Evolutionary conservation across 2,329 filamentous ascomycete genomes (phyloP), one percentile per base, ranked within the genome.

Genomic region (Trichoderma citrinoviride): DNA sequence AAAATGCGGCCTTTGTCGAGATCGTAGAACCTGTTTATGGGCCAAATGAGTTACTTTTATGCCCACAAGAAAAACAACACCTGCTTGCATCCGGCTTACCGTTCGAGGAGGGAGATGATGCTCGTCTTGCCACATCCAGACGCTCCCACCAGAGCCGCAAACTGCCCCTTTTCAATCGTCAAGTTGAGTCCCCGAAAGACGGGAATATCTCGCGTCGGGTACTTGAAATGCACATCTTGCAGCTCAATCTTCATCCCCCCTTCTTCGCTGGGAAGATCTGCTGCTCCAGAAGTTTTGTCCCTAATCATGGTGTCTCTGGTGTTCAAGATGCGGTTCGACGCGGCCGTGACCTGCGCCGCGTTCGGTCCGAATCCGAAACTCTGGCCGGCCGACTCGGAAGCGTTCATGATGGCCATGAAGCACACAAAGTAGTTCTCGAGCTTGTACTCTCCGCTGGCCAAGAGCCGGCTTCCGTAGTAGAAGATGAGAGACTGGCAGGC

Each of bases 91-190:
- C n/a, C 1, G 17, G 58, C 70, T 61, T 60, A 74, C 70, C 73
- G 82, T 75, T 89, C 87, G 7, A 89, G 75, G 0, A 89, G 76
- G 60, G 83, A 81, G 41, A 94, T 85, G 49, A 91, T 87, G 17
- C 87, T 91, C 0, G 87, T 90, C 77, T 93, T 91, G 41, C 89
- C 89, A 65, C 87, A 90, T 0, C 89, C 89, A 1, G 86, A 89
- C 0, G 88, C 83, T 1, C 90, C 89, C 5, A 92, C 89, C 1
- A 92, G 79, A 1, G 88, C 89, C 0, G 85, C 87, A 71, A 90
- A 91, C 71, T 90, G 87, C 5, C 89, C 89, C 68, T 86, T 87
- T 68, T 87, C 80, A 60, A 92, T 85, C 6, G 81, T 85, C 66
- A 93, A 77, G 71, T 83, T 87, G 64, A 93, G 76, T 1, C 84